Evolutionary conservation across 2,329 filamentous ascomycete species (phyloP).

Genomic region (Neocucurbitaria cava): DNA sequence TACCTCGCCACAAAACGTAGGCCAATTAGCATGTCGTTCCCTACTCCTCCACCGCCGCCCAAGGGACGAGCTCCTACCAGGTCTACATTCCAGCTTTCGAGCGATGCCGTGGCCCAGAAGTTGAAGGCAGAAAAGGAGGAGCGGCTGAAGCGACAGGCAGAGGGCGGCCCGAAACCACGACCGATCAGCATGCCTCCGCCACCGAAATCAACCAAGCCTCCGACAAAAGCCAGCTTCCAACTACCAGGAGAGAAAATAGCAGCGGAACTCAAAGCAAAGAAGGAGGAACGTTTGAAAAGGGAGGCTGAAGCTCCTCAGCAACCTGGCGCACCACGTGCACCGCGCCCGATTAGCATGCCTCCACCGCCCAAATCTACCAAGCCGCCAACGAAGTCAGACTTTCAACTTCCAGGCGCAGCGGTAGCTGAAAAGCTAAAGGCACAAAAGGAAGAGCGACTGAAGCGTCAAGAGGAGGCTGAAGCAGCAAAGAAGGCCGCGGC

Average conservation of each 20-base stretch:
- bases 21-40: constrained; percentile 58
- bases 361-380: constrained; percentile 58
- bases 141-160: constrained; percentile 53
- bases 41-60: constrained; percentile 53
- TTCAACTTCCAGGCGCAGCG: constrained; percentile 62
- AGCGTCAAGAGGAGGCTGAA: constrained; percentile 41
- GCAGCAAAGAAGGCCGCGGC: constrained; percentile 49
- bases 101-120: constrained; percentile 61
- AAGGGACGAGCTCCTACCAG: constrained; percentile 60
- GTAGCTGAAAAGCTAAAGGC: constrained; percentile 49
- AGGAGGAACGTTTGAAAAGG: constrained; percentile 44
- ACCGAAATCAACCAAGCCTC: constrained; percentile 59
- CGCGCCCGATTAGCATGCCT: constrained; percentile 52
- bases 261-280: constrained; percentile 41
- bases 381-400: constrained; percentile 58
- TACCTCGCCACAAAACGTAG: constrained; percentile 54
- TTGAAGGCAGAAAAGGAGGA: constrained; percentile 60
- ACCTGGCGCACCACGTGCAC: not conserved
- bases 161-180: constrained; percentile 41
- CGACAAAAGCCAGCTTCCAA: constrained; percentile 59
- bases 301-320: constrained; percentile 22
- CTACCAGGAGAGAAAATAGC: constrained; percentile 62
- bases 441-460: constrained; percentile 44
- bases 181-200: constrained; percentile 57
- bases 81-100: constrained; percentile 60